Evolutionary conservation across 164 flowering plant genomes (phyloP), one percentile per base, ranked within the genome.

Genomic region (Vitis rupestris): DNA sequence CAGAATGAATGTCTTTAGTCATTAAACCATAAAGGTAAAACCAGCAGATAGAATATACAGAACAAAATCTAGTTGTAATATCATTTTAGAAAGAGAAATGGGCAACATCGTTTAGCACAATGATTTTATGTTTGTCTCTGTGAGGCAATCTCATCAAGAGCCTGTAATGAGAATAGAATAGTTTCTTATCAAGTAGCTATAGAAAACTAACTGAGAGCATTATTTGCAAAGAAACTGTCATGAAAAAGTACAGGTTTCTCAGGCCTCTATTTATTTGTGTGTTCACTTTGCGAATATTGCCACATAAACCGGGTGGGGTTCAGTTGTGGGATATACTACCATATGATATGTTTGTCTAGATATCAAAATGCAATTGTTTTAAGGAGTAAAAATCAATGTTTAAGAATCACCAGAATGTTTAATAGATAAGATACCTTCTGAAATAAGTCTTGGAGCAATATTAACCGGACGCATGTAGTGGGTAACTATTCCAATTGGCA

Each of bases 401-500:
- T 13, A 13, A 47, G 19, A 37, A 9, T 9, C 9, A 23, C 31
- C 1, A 61, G n/a, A 58, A 49, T 10, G 49, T 23, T 48, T 58
- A 6, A 57, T 13, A 47, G 30, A 10, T 65, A 51, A 50, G 0
- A 11, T 79, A 92, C 98, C 98, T 86, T 82, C 81, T 27, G 97
- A 89, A 64, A 92, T 70, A 70, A 94, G 78, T 74, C 94, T 86
- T 53, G 99, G 99, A 65, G 99, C 97, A 12, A 82, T 71, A 70
- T 86, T 89, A 60, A 84, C 67, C 10, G 97, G 97, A 59, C 94
- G 92, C 99, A 94, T 94, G 75, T 89, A 92, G 71, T 94, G 97
- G 66, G 90, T 83, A 56, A 92, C 71, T 59, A 87, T 70, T 72
- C 99, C 99, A 79, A 77, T 49, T 17, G 91, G 90, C 67, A 94